Conservation (phyloP, 805 yeast genomes). For the Zygosaccharomyces kombuchaensis region DNA sequence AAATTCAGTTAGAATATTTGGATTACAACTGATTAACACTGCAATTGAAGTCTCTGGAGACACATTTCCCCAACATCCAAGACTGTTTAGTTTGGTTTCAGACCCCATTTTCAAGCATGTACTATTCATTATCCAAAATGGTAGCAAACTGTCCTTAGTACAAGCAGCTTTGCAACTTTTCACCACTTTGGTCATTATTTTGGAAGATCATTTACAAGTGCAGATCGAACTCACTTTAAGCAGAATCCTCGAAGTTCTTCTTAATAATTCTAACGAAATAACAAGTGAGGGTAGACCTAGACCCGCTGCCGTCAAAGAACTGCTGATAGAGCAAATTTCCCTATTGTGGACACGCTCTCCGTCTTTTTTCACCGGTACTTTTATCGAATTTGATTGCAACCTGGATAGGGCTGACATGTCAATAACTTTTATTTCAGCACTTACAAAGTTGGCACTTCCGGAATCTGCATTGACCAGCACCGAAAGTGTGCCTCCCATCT, state of each 20-base stretch:
- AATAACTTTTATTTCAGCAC: conserved; percentile 57
- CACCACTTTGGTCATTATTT: conserved; percentile 62
- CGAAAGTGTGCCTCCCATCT: conserved; percentile 86
- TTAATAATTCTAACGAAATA: conserved; percentile 18
- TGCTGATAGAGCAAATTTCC: conserved; percentile 78
- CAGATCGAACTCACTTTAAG: conserved; percentile 75
- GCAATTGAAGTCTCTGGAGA: conserved; percentile 80
- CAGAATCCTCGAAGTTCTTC: conserved; percentile 56
- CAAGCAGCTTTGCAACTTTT: conserved; percentile 74
- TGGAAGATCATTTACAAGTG: conserved; percentile 62
- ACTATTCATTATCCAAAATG: conserved; percentile 68
- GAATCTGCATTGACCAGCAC: conserved; percentile 78
- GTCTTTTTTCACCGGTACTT: conserved; percentile 66
- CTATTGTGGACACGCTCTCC: conserved; percentile 80
- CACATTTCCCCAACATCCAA: conserved; percentile 53
- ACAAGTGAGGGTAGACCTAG: conserved; percentile 27
- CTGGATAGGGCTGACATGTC: conserved; percentile 79
- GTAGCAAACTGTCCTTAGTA: conserved; percentile 66
- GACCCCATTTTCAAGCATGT: conserved; percentile 84
- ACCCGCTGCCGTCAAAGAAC: conserved; percentile 59
- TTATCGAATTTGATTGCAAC: conserved; percentile 85
- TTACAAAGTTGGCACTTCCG: conserved; percentile 77
- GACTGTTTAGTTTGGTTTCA: conserved; percentile 61
- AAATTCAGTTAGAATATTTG: conserved; percentile 80
- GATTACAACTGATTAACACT: conserved; percentile 67